Base-by-base conservation (phyloP, 768 basidiomycete species). In the Suillus brevipes region DNA sequence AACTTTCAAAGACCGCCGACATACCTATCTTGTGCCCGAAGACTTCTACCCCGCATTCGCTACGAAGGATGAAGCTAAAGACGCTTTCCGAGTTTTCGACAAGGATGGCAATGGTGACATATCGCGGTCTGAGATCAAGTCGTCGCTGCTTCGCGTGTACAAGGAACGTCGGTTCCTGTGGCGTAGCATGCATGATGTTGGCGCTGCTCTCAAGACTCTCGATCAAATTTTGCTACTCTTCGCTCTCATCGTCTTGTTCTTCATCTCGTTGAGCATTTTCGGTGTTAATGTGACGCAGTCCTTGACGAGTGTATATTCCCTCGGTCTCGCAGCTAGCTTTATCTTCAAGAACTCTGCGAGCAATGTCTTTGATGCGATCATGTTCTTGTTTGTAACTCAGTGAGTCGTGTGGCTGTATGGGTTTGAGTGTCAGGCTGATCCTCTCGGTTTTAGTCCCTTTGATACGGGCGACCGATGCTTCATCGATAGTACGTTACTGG, bases 331-430 rank as follows among this genome's bases (percentile, higher is more conserved):
- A 6, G 86, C 85, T 12, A 91, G 90, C 73, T 94, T 94, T 70
- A 83, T 94, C 68, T 94, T 94, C 82, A 92, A 91, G 79, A 85
- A 81, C 67, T 77, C 91, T 6, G 89, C 91, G 25, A 86, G 87
- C 66, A 83, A 78, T 62, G 88, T 88, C 20, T 94, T 94, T 70
- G 91, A 92, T 75, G 83, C 90, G 34, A 88, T 92, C 70, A 89
- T 92, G 83, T 90, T 94, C 73, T 74, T 92, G 67, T 92, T 92
- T 72, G 90, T 92, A 47, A 89, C 90, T 3, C 92, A 94, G 90
- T 91, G 67, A 68, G 90, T 79, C 34, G n/a, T 52, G 52, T 52
- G 13, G 37, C n/a, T 42, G 49, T 42, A 14, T 36, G 40, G 55
- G n/a, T n/a, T 38, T 56, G n/a, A n/a, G 50, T 23, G 45, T 16